A percentile compares a stretch with the other conserved stretches of the same genome.
phyloP scores from a whole-genome alignment of 345 rosid genomes.

The Brassica napus region Da-Ae NC_063439.1:2819501-2820000 shows the following conservation, averaged over 20 bases:
- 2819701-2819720: too few species aligned
- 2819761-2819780: background rate
- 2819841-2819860: background rate
- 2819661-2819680: background rate
- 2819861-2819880: background rate
- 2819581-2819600: background rate
- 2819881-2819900: background rate
- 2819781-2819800: background rate
- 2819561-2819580: background rate
- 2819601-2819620: background rate
- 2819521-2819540: conserved; percentile 29
- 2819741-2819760: background rate
- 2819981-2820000: background rate
- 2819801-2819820: too few species aligned
- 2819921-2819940: background rate
- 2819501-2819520: conserved; percentile 25
- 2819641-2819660: background rate
- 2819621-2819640: background rate
- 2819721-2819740: too few species aligned
- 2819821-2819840: too few species aligned
- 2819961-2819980: background rate
- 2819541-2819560: background rate
- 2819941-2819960: background rate
- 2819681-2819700: background rate
- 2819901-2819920: background rate